These are phyloP conservation scores for Dactylonectria estremocensis DNA, from an alignment of 2,329 filamentous ascomycete genomes.

Conservation along the genomic window DNA sequence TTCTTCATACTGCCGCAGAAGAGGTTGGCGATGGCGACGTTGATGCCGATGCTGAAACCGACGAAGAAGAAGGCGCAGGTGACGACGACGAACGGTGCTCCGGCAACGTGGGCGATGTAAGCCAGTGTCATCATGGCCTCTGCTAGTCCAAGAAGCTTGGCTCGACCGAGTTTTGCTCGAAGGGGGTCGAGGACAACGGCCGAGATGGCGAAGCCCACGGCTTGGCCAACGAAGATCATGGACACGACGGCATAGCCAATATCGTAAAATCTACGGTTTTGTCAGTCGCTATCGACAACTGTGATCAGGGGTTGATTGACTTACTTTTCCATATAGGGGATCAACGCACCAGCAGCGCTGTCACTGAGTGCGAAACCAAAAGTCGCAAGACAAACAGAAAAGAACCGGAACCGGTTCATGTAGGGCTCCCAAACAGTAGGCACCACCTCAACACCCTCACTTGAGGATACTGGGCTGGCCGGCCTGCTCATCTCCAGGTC, in stretches of 20 bases:
- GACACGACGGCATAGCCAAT: constrained; percentile 87
- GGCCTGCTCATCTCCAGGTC: constrained; percentile 70
- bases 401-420: constrained; percentile 80
- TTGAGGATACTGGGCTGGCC: constrained; percentile 57
- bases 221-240: constrained; percentile 85
- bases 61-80: constrained; percentile 79
- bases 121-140: constrained; percentile 71
- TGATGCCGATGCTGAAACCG: constrained; percentile 71
- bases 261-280: constrained; percentile 69
- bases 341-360: constrained; percentile 81
- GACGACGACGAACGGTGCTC: constrained; percentile 79
- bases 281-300: not conserved
- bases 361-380: constrained; percentile 83
- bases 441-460: constrained; percentile 61
- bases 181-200: constrained; percentile 79
- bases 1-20: constrained; percentile 71
- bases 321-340: constrained; percentile 83
- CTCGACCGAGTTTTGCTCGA: constrained; percentile 74
- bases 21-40: constrained; percentile 71
- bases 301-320: constrained; percentile 21
- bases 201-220: constrained; percentile 81
- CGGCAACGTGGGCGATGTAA: constrained; percentile 76
- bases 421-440: constrained; percentile 72
- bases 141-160: constrained; percentile 73
- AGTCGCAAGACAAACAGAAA: constrained; percentile 75